Percentiles rank a stretch among this genome's conserved stretches.
Conservation (phyloP, 2,329 filamentous ascomycete genomes). For the Bipolaris sorokiniana region DNA sequence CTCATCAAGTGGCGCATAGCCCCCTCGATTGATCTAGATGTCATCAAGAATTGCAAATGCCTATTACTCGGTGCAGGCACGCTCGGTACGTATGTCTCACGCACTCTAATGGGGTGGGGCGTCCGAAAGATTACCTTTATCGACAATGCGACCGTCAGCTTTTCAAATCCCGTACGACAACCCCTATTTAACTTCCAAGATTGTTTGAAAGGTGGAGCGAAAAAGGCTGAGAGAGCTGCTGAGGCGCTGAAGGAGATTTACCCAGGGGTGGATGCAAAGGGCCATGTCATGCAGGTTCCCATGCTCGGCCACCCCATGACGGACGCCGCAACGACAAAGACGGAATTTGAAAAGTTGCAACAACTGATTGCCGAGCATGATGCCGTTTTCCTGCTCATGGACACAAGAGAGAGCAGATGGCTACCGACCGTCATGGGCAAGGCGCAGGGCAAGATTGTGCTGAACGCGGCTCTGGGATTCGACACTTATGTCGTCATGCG, state of each 20-base stretch:
- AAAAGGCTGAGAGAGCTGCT: slow-evolving; percentile 82
- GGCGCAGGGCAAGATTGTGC: slow-evolving; percentile 87
- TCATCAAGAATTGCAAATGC: slow-evolving; percentile 88
- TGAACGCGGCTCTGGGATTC: slow-evolving; percentile 95
- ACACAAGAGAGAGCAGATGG: slow-evolving; percentile 93
- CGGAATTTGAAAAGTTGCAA: slow-evolving; percentile 77
- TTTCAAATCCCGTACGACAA: slow-evolving; percentile 94
- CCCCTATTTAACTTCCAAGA: slow-evolving; percentile 91
- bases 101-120: slow-evolving; percentile 93
- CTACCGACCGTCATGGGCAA: slow-evolving; percentile 96
- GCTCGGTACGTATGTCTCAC: slow-evolving; percentile 88
- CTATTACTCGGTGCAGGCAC: slow-evolving; percentile 91
- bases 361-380: slow-evolving; percentile 83
- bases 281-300: slow-evolving; percentile 83
- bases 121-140: slow-evolving; percentile 95
- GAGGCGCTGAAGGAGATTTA: slow-evolving; percentile 84
- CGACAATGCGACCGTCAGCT: slow-evolving; percentile 91
- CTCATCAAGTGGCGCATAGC: slow-evolving; percentile 99
- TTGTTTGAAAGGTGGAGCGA: slow-evolving; percentile 81
- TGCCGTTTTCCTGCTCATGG: slow-evolving; percentile 95
- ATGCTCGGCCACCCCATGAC: slow-evolving; percentile 93
- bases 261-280: slow-evolving; percentile 82
- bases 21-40: slow-evolving; percentile 83
- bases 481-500: slow-evolving; percentile 98
- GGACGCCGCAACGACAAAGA: slow-evolving; percentile 71